Conservation (phyloP, 768 basidiomycete species). For the Cubamyces sp. region DNA sequence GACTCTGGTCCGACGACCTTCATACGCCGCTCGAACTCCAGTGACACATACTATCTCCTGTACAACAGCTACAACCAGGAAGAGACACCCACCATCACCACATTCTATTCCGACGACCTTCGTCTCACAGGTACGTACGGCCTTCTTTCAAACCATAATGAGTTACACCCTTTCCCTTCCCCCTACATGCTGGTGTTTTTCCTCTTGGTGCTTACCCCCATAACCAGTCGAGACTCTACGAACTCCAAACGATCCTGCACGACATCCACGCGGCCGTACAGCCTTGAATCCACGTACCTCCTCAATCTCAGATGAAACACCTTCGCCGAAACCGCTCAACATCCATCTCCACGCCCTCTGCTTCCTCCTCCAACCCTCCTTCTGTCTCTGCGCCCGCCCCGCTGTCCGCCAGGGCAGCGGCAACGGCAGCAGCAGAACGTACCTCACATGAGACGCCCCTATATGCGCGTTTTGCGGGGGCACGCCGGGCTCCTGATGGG, state of each 20-base stretch:
- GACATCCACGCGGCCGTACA: background rate
- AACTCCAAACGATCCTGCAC: background rate
- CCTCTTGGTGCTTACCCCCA: background rate
- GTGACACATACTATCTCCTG: background rate
- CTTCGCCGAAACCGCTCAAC: conserved; percentile 19
- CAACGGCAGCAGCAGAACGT: conserved; percentile 3
- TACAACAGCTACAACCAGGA: too few species aligned
- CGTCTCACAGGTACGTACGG: background rate
- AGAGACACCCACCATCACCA: background rate
- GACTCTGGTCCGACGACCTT: conserved; percentile 13
- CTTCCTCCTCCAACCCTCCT: conserved; percentile 1
- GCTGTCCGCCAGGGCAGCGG: background rate
- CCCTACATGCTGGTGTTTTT: background rate
- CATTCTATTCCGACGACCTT: background rate
- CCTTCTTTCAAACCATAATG: conserved; percentile 8
- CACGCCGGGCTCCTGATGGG: conserved; percentile 12
- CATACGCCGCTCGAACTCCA: background rate
- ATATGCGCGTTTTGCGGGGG: conserved; percentile 34
- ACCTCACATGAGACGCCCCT: conserved; percentile 27
- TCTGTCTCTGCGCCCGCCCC: conserved; percentile 14
- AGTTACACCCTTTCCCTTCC: background rate
- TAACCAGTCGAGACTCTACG: background rate
- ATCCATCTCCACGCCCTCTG: conserved; percentile 14
- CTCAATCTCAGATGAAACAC: conserved; percentile 17
- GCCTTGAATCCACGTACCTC: background rate